Conservation (phyloP, 2,329 filamentous ascomycete genomes). For the Exophiala phaeomuriformis region DNA sequence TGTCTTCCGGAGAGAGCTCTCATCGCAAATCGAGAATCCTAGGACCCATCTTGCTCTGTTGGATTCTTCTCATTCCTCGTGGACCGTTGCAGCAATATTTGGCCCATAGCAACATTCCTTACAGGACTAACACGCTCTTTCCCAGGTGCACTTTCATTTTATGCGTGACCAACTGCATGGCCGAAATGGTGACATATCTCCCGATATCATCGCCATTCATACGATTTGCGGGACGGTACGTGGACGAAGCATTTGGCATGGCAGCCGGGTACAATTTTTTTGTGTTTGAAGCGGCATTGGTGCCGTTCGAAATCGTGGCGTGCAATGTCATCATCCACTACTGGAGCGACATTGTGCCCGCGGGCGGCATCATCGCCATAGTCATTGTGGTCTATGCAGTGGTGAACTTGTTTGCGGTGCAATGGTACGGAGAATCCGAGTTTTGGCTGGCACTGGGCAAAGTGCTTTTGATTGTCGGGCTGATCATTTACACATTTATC, state of each 20-base stretch:
- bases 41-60: too few relatives aligned
- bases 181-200: slow-evolving; percentile 46
- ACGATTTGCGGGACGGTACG: slow-evolving; percentile 42
- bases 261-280: slow-evolving; percentile 47
- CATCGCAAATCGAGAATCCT: too few relatives aligned
- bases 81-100: too few relatives aligned
- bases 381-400: slow-evolving; percentile 40
- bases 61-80: too few relatives aligned
- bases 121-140: slow-evolving; percentile 5
- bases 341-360: slow-evolving; percentile 43
- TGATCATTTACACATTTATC: slow-evolving; percentile 72
- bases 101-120: too few relatives aligned
- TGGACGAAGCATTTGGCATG: slow-evolving; percentile 44
- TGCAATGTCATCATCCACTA: slow-evolving; percentile 46
- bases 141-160: slow-evolving; percentile 40
- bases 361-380: slow-evolving; percentile 41
- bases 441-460: slow-evolving; percentile 68
- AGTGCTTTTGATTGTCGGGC: slow-evolving; percentile 61
- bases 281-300: slow-evolving; percentile 44
- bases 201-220: slow-evolving; percentile 44
- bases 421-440: slow-evolving; percentile 70
- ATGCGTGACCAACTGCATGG: slow-evolving; percentile 42
- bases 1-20: too few relatives aligned
- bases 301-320: slow-evolving; percentile 48
- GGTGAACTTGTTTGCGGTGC: slow-evolving; percentile 65